Percentiles rank a stretch among this genome's conserved stretches.
Conservation (phyloP, 176 grass and related monocot species). For the Carex parvula region DNA sequence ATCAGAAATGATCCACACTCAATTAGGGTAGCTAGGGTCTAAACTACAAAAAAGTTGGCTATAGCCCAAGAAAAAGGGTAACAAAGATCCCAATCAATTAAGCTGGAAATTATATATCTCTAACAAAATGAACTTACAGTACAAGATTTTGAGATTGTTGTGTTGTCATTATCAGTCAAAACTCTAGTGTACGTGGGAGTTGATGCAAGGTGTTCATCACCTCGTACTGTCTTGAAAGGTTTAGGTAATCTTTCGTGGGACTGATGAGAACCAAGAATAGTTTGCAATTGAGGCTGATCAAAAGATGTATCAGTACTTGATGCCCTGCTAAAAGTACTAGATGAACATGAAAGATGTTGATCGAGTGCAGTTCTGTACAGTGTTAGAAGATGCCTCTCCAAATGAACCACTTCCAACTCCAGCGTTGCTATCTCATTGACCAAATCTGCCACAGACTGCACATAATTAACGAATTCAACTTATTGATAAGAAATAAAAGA, state of each 20-base stretch:
- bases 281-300: conserved; percentile 14
- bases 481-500: not conserved
- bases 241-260: conserved; percentile 25
- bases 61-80: not conserved
- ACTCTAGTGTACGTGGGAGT: conserved; percentile 45
- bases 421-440: conserved; percentile 72
- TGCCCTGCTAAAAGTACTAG: conserved; percentile 40
- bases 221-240: conserved; percentile 24
- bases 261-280: conserved; percentile 29
- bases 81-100: not conserved
- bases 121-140: conserved; percentile 26
- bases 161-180: conserved; percentile 37
- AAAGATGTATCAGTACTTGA: conserved; percentile 2
- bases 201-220: conserved; percentile 33
- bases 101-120: not conserved
- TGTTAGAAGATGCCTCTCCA: conserved; percentile 76
- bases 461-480: conserved; percentile 1
- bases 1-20: not conserved
- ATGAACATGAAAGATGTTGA: conserved; percentile 44
- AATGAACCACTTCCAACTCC: conserved; percentile 70
- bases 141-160: conserved; percentile 46
- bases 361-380: conserved; percentile 76
- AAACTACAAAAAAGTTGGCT: conserved; percentile 1
- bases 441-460: conserved; percentile 55
- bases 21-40: not conserved